Evolutionary conservation across 2,329 filamentous ascomycete species (phyloP), one percentile per base, ranked within the genome.

Genomic region (Moelleriella libera): DNA sequence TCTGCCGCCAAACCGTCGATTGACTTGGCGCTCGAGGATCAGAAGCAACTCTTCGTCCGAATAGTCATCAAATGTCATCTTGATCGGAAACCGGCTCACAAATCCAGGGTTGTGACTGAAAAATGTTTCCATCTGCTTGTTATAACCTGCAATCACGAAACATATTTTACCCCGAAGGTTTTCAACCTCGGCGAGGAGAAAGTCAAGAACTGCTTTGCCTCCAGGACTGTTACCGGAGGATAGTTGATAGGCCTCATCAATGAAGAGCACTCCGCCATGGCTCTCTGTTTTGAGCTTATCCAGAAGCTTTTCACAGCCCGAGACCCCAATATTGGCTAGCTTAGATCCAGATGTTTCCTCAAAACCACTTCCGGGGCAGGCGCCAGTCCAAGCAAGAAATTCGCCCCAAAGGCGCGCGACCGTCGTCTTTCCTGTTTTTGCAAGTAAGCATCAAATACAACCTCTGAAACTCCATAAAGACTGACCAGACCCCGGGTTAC

Each of bases 191-290:
- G 82, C 71, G 0, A 90, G 71, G 0, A 90, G 66, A 50, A 74
- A 85, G 51, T 90, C 83, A 0, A 90, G 65, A 0, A 88, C 82
- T 0, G 73, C 71, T 0, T 63, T 67, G 0, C 84, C 83, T 0
- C 75, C 75, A 2, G 58, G 55, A 28, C 65, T 82, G 48, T 76
- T 75, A 0, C 74, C 74, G 1, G 75, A 76, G 0, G 77, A 71
- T 0, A 90, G 67, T 52, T 89, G 84, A 55, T 90, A 88, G 0
- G 85, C 83, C 59, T 90, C 85, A 50, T 90, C 85, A 28, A 90
- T 82, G 56, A 90, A 89, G 1, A 87, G 56, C 0, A 80, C 80
- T 0, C 85, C 85, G 0, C 84, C 85, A 9, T 12, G 8, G 0
- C 76, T 79, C 0, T 62, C 53, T 30, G 78, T 67, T 4, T 78